Evolutionary conservation across 2,329 filamentous ascomycete species (phyloP), one percentile per base, ranked within the genome.

Genomic region (Cadophora gregata): DNA sequence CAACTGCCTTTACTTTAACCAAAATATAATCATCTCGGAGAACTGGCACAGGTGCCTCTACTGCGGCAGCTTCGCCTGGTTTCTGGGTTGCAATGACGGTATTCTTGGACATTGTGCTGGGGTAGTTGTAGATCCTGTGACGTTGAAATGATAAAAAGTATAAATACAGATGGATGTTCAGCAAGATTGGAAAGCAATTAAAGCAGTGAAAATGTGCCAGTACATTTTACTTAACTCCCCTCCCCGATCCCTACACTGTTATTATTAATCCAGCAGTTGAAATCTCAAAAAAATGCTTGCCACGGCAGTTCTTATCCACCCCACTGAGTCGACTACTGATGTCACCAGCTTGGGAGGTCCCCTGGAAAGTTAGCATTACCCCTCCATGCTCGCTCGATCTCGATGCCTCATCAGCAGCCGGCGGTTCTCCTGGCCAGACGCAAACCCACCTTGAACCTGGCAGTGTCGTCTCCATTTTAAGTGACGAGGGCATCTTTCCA

Each of bases 1-100:
- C 75, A 7, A 76, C 72, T 5, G 73, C 72, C 25, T 73, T 67
- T n/a, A 71, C 71, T 62, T 75, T 75, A 56, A 76, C 62, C 3
- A 76, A 38, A n/a, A 77, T 68, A 48, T 76, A 77, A 48, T 77
- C 74, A 65, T 75, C 74, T 53, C 74, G 68, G n/a, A 76, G 69
- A 51, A 69, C 73, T 9, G 74, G 75, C 21, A 73, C 66, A 2
- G 69, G 61, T 27, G 67, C 72, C 38, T 76, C 73, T 8, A 55
- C 62, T n/a, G 69, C 62, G 12, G 55, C 61, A 24, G 73, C 72
- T 48, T 72, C 64, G 24, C 70, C 72, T 19, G 63, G 63, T 25
- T 74, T 70, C 10, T 71, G 58, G 9, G 74, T 70, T 45, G 74
- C 67, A 63, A 76, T 71, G 59, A 73, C 73, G 19, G 64, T 65